These are phyloP conservation scores for Trichosporon asahii DNA, from an alignment of 1,284 basidiomycete species.

Conservation along the genomic window DNA sequence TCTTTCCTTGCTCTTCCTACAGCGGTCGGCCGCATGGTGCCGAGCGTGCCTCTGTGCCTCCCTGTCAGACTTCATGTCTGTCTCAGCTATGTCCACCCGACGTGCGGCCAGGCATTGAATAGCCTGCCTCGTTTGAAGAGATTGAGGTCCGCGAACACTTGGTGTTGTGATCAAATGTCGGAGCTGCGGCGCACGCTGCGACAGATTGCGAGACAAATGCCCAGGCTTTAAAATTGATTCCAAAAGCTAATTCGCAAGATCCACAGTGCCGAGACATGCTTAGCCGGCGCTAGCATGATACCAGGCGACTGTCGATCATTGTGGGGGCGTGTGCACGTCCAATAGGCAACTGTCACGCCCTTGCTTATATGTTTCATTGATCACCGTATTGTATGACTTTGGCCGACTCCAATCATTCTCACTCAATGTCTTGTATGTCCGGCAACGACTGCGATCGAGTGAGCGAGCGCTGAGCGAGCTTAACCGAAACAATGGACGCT, in stretches of 20 bases:
- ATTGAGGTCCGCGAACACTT: background rate
- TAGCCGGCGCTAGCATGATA: background rate
- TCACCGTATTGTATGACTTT: background rate
- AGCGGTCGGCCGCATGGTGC: too few relatives aligned
- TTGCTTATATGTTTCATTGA: background rate
- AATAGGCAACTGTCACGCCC: background rate
- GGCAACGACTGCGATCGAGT: background rate
- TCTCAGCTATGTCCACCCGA: background rate
- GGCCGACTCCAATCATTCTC: background rate
- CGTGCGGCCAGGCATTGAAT: background rate
- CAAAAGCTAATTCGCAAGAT: background rate
- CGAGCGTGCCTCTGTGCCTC: too few relatives aligned
- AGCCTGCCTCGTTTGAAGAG: background rate
- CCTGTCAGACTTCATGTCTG: background rate
- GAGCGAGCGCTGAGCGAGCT: background rate
- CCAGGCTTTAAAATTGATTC: background rate
- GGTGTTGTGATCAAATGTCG: background rate
- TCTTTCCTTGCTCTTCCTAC: background rate
- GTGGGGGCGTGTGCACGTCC: background rate
- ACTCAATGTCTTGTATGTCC: background rate
- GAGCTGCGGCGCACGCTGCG: background rate
- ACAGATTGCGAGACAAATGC: background rate
- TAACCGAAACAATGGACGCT: background rate
- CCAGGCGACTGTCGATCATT: background rate
- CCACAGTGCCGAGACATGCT: background rate